Evolutionary conservation across 148 eudicot genomes (phyloP), one percentile per base, ranked within the genome.

Genomic region (Selenicereus undatus): DNA sequence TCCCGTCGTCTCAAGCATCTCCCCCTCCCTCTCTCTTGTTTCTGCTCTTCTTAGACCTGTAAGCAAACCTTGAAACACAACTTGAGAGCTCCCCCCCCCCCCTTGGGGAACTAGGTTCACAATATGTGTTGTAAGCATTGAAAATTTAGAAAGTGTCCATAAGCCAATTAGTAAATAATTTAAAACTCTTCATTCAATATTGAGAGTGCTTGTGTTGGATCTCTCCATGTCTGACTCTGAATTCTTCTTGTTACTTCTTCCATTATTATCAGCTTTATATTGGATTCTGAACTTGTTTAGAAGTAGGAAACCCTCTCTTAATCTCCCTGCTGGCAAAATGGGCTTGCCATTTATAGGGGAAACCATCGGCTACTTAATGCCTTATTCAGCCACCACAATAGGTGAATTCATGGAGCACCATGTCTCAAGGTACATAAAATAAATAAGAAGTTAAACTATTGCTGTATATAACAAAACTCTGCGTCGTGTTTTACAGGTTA

Each of bases 271-370:
- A 64, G 81, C 86, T 77, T 71, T 88, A 16, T 50, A 82, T 84
- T 68, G 91, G 56, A 74, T 90, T 78, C 76, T 88, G 60, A 87
- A 88, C 85, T 81, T 86, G 51, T 75, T 82, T 42, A 91, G 81
- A 81, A 84, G 86, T 70, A 86, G 82, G 76, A 83, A 86, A 77
- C 80, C 81, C 51, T 77, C 80, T 27, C 81, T 79, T 14, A 92
- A 92, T 87, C 94, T 95, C 52, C 99, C 99, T 39, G 97, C 99
- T 2, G 99, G 99, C 29, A 90, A 85, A 81, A 92, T 88, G 92
- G 97, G 97, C 42, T 95, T 91, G 85, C 99, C 97, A 50, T 92
- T 95, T 78, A 88, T 95, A 76, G 99, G 99, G 20, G 99, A 95
- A 84, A 95, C 99, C 58, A 83, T 95, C 20, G 93, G 91, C 60